Evolutionary conservation across 1,284 basidiomycete genomes (phyloP).

Genomic region (Apiotrichum gamsii): DNA sequence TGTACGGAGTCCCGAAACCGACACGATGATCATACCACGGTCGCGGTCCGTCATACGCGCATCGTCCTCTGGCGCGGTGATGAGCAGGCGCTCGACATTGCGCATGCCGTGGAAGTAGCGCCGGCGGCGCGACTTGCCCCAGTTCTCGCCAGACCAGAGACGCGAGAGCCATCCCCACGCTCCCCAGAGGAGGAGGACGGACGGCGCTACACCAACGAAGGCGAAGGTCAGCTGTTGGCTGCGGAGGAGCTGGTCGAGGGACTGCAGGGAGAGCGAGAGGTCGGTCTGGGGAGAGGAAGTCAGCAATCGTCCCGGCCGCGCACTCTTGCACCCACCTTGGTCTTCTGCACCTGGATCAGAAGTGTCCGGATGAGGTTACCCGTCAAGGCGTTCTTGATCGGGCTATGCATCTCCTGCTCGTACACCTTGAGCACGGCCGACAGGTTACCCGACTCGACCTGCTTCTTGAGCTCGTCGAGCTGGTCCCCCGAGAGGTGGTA

Average conservation of each 20-base stretch:
- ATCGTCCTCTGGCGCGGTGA: conserved; percentile 35
- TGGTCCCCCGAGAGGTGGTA: conserved; percentile 53
- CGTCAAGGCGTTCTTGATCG: conserved; percentile 69
- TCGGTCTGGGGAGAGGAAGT: conserved; percentile 68
- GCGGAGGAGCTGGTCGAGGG: conserved; percentile 77
- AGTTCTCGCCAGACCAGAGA: conserved; percentile 50
- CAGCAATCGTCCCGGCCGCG: no score
- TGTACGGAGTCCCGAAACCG: conserved; percentile 41
- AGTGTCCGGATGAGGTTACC: conserved; percentile 80
- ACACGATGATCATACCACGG: conserved; percentile 50
- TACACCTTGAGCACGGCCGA: conserved; percentile 83
- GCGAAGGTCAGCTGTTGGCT: conserved; percentile 96
- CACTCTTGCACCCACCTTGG: conserved; percentile 59
- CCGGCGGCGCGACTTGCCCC: conserved; percentile 42
- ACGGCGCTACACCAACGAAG: conserved; percentile 92
- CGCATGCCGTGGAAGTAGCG: conserved; percentile 48
- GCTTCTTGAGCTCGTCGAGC: conserved; percentile 59
- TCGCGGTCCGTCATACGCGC: conserved; percentile 47
- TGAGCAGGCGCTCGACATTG: conserved; percentile 65
- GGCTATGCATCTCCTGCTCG: conserved; percentile 82
- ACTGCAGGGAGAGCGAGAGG: conserved; percentile 78
- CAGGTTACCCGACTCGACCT: conserved; percentile 75
- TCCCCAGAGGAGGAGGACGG: conserved; percentile 72
- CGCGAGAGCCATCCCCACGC: conserved; percentile 54
- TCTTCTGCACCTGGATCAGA: conserved; percentile 93